phyloP scores from a whole-genome alignment of 2,329 filamentous ascomycete species.

The Tothia fuscella region DNA sequence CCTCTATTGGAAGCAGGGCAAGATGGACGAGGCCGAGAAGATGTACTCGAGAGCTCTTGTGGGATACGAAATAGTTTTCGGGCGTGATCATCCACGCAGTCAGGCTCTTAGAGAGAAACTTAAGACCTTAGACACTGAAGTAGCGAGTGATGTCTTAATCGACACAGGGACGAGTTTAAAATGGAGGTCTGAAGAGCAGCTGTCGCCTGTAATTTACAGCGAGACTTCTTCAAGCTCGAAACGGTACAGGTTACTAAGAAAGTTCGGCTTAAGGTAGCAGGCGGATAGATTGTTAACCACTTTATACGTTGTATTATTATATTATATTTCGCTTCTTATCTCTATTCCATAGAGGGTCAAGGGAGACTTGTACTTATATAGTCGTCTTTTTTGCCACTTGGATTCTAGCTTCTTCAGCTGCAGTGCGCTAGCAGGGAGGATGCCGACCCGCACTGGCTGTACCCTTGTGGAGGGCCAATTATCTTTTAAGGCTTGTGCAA shows the following conservation, averaged over 20 bases:
- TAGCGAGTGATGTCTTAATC: neutral
- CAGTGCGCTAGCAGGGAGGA: neutral
- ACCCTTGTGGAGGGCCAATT: too few relatives aligned
- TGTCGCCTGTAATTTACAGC: neutral
- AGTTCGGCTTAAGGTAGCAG: neutral
- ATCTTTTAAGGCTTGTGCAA: too few relatives aligned
- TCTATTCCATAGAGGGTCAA: neutral
- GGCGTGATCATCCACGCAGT: neutral
- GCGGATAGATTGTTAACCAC: neutral
- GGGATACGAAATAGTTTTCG: slow-evolving; percentile 1
- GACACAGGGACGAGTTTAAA: neutral
- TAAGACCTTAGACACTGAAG: neutral
- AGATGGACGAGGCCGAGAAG: slow-evolving; percentile 10
- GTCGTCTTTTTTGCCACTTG: neutral
- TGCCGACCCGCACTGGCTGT: neutral
- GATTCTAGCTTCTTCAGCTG: neutral
- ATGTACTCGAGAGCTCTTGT: slow-evolving; percentile 9
- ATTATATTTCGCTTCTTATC: neutral
- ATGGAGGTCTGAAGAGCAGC: neutral
- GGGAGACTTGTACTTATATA: neutral
- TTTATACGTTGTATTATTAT: neutral
- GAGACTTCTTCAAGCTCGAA: neutral
- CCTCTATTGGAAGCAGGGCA: slow-evolving; percentile 3
- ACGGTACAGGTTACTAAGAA: neutral
- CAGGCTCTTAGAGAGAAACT: neutral